A percentile compares a stretch with the other conserved stretches of the same genome.
Conservation (phyloP, 208 protist species). For the Balamuthia mandrillaris region DNA sequence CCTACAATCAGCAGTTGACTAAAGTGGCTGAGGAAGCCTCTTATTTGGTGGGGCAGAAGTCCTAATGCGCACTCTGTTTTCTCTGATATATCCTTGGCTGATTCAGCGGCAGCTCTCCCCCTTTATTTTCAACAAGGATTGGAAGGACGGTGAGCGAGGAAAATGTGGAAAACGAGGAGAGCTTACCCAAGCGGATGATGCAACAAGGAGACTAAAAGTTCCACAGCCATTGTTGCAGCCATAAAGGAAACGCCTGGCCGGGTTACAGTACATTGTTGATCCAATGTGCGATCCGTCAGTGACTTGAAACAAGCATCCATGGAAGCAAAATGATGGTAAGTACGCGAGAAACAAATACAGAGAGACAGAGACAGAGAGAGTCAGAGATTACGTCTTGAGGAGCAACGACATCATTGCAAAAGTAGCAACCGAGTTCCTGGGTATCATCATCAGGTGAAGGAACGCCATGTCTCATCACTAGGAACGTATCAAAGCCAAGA, state of each 20-base stretch:
- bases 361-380: too few species aligned
- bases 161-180: background rate
- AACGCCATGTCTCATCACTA: conserved; percentile 95
- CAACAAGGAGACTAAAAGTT: conserved; percentile 87
- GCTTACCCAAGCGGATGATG: conserved; percentile 81
- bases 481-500: conserved; percentile 94
- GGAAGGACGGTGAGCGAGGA: background rate
- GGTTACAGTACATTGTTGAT: conserved; percentile 98
- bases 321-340: conserved; percentile 5
- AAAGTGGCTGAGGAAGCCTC: conserved; percentile 83
- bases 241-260: conserved; percentile 87
- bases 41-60: conserved; percentile 59
- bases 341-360: conserved; percentile 44
- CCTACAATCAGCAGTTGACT: conserved; percentile 70
- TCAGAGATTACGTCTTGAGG: conserved; percentile 68
- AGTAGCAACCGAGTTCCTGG: conserved; percentile 91
- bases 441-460: background rate
- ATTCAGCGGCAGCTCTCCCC: conserved; percentile 25
- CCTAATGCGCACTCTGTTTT: conserved; percentile 22
- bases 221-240: conserved; percentile 86
- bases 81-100: background rate
- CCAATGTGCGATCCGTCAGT: conserved; percentile 88
- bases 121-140: background rate
- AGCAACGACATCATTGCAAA: conserved; percentile 93
- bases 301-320: conserved; percentile 54